These are phyloP conservation scores for Beauveria caledonica DNA, from an alignment of 2,329 filamentous ascomycete genomes.

Conservation along the genomic window DNA sequence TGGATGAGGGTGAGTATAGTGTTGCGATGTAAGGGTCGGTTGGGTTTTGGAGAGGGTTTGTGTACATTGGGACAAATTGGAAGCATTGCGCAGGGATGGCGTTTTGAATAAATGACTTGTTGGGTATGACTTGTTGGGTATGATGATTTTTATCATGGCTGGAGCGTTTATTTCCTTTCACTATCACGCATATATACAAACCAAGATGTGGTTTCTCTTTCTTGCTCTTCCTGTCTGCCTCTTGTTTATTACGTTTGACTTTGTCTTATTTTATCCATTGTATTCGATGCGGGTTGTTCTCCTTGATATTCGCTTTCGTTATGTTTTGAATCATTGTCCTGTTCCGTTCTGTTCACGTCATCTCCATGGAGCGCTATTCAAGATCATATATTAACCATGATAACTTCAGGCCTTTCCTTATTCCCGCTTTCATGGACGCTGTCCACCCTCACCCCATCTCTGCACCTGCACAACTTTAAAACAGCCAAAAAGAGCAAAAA, in stretches of 20 bases:
- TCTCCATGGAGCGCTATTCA: background rate
- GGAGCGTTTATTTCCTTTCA: background rate
- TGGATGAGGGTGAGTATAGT: conserved; percentile 20
- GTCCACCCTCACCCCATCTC: background rate
- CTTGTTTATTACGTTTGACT: background rate
- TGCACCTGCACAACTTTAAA: background rate
- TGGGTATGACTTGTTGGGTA: background rate
- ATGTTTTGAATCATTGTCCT: too few species aligned
- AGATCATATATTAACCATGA: background rate
- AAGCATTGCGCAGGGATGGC: background rate
- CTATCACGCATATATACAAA: background rate
- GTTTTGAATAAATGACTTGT: background rate
- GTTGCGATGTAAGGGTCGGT: background rate
- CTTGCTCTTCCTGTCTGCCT: background rate
- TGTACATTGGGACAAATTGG: background rate
- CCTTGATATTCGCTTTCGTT: background rate
- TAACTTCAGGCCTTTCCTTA: background rate
- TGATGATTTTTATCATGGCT: background rate
- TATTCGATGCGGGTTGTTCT: background rate
- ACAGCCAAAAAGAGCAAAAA: background rate
- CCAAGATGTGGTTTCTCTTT: background rate
- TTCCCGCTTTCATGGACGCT: background rate
- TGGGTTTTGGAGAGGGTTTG: background rate
- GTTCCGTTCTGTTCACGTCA: background rate
- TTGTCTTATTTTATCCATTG: too few species aligned